Evolutionary conservation across 441 rosid genomes (phyloP), one percentile per base, ranked within the genome.

Genomic region (Jatropha multifida): DNA sequence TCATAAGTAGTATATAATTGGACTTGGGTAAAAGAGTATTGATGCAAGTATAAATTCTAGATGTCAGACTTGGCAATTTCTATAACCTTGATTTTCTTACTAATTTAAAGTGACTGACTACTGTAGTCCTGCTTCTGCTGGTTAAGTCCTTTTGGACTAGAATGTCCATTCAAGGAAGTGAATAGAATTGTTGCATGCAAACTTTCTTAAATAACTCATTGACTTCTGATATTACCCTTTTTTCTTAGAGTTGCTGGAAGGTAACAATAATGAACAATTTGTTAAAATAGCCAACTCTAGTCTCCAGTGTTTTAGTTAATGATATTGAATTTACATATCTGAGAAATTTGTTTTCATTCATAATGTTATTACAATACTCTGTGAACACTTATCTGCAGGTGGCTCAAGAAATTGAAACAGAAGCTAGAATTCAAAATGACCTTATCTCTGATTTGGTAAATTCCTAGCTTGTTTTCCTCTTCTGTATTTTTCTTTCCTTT

Each of bases 351-450:
- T 42, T 20, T 26, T 66, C 69, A 41, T 15, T 66, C 70, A 44
- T 46, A 10, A 42, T 20, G 10, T 32, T 17, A 2, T 62, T 13
- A 6, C 14, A 9, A 44, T 48, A 8, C 62, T 65, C 52, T 13
- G 4, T 65, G 8, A 12, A 9, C 63, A 37, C 55, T 44, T 63
- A 14, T 32, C 13, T 64, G 42, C 76, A 82, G 85, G 82, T 82
- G 49, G 85, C 85, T 69, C 82, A 73, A 82, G 85, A 82, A 67
- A 82, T 82, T 42, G 82, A 79, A 79, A 73, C 82, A 32, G 85
- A 82, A 82, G 69, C 78, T 46, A 77, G 80, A 67, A 23, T 58
- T 69, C 85, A 79, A 71, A 82, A 76, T 79, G 82, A 76, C 61
- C 23, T 82, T 2, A 23, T 79, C 54, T 79, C 81, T 46, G 84